Evolutionary conservation across 768 basidiomycete genomes (phyloP).

Genomic region (Clathrus columnatus): DNA sequence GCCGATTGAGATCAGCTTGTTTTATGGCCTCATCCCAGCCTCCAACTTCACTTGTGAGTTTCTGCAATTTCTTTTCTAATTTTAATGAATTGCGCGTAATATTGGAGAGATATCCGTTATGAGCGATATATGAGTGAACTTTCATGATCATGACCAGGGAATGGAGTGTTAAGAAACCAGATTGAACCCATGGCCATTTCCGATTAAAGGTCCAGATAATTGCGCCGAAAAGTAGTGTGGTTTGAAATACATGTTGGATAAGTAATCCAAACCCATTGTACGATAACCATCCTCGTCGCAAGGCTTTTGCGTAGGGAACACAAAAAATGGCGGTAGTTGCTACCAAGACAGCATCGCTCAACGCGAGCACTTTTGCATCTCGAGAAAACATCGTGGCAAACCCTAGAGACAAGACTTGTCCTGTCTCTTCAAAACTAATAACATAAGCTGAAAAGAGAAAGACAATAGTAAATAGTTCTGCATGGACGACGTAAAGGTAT

Average conservation of each 20-base stretch:
- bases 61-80: constrained; percentile 36
- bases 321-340: constrained; percentile 58
- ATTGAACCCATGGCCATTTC: constrained; percentile 97
- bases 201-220: constrained; percentile 89
- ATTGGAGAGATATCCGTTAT: constrained; percentile 75
- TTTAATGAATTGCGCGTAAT: constrained; percentile 38
- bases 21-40: constrained; percentile 58
- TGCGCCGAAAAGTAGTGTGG: constrained; percentile 57
- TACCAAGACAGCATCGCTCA: constrained; percentile 80
- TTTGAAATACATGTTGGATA: constrained; percentile 78
- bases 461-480: neutral
- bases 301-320: constrained; percentile 73
- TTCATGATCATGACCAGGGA: constrained; percentile 91
- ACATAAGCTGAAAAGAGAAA: constrained; percentile 35
- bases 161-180: constrained; percentile 82
- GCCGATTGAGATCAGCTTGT: constrained; percentile 38
- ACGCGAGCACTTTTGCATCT: constrained; percentile 72
- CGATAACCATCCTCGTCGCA: constrained; percentile 69
- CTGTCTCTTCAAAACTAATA: constrained; percentile 65
- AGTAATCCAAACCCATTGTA: constrained; percentile 71
- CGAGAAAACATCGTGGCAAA: constrained; percentile 86
- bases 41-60: constrained; percentile 42
- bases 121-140: constrained; percentile 88
- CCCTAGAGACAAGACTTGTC: constrained; percentile 64
- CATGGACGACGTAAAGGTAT: constrained; percentile 12